A percentile compares a stretch with the other conserved stretches of the same genome.
These are phyloP conservation scores for Botryotinia convoluta DNA, from an alignment of 2,329 filamentous ascomycete genomes.

Conservation along the genomic window DNA sequence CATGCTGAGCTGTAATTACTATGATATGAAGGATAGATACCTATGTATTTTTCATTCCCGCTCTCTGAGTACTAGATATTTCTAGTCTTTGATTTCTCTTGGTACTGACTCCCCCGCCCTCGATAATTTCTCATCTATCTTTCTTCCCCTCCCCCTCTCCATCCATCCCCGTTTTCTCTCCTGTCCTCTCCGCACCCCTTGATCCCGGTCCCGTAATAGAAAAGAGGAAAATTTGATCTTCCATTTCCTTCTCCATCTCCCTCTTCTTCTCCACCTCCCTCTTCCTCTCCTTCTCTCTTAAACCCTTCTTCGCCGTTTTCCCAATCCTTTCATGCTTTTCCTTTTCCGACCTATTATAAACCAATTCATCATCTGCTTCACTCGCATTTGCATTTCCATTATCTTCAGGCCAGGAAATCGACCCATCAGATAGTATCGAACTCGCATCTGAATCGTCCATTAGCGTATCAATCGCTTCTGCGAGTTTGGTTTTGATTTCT, in stretches of 20 bases:
- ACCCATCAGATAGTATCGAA: conserved; percentile 1
- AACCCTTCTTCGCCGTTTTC: background rate
- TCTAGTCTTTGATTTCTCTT: background rate
- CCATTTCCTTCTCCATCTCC: conserved; percentile 10
- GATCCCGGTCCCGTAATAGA: conserved; percentile 19
- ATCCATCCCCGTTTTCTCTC: background rate
- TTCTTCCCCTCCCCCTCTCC: background rate
- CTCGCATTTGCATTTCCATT: background rate
- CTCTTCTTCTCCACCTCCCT: conserved; percentile 17
- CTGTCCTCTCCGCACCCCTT: background rate
- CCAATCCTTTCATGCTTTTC: background rate
- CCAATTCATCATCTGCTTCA: conserved; percentile 4
- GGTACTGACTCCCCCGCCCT: background rate
- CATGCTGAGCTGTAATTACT: background rate
- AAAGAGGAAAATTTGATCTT: conserved; percentile 35
- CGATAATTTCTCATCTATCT: background rate
- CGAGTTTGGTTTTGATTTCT: conserved; percentile 18
- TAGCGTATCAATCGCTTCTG: background rate
- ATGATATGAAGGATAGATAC: background rate
- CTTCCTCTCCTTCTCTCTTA: conserved; percentile 17
- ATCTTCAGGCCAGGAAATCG: conserved; percentile 5
- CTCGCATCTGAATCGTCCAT: background rate
- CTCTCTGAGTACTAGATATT: background rate
- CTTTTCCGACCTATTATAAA: background rate
- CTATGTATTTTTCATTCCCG: background rate